phyloP scores from a whole-genome alignment of 768 basidiomycete genomes.

The Rhizopogon salebrosus region DNA sequence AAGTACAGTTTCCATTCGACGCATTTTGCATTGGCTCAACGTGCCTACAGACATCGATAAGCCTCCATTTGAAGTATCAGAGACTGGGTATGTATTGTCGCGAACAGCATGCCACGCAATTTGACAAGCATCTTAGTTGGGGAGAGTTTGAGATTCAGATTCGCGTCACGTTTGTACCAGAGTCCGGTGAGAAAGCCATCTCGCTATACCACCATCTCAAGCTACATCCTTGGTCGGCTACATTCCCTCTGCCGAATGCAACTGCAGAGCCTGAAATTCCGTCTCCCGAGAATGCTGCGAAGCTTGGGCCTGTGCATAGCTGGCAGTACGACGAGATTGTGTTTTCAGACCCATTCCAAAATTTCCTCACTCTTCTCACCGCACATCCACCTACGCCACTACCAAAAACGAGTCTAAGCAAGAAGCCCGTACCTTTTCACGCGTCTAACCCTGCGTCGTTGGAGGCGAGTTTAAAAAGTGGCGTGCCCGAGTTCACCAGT shows the following conservation, averaged over 20 bases:
- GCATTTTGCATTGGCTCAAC: not conserved
- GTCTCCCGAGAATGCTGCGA: slow-evolving; percentile 59
- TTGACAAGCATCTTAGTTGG: slow-evolving; percentile 51
- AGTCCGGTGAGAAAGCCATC: slow-evolving; percentile 89
- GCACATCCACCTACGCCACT: slow-evolving; percentile 81
- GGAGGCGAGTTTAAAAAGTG: slow-evolving; percentile 56
- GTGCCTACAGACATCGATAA: slow-evolving; percentile 71
- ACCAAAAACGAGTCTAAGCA: slow-evolving; percentile 41
- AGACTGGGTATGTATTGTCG: slow-evolving; percentile 68
- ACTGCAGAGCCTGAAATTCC: slow-evolving; percentile 60
- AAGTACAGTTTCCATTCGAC: slow-evolving; percentile 48
- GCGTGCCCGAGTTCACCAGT: slow-evolving; percentile 78
- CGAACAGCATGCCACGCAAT: not conserved
- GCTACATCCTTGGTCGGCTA: slow-evolving; percentile 80
- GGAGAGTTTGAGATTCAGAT: slow-evolving; percentile 98
- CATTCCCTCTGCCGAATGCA: slow-evolving; percentile 17
- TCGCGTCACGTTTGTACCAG: slow-evolving; percentile 81
- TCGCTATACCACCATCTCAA: slow-evolving; percentile 91
- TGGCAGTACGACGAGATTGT: slow-evolving; percentile 99
- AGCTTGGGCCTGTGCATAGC: slow-evolving; percentile 78
- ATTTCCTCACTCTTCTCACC: slow-evolving; percentile 78
- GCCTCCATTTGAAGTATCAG: slow-evolving; percentile 90
- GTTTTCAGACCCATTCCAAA: slow-evolving; percentile 87
- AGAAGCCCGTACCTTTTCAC: slow-evolving; percentile 69
- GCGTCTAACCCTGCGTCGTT: slow-evolving; percentile 53